These are phyloP conservation scores for Nadsonia commutata DNA, from an alignment of 1,139 yeast genomes.

Conservation along the genomic window DNA sequence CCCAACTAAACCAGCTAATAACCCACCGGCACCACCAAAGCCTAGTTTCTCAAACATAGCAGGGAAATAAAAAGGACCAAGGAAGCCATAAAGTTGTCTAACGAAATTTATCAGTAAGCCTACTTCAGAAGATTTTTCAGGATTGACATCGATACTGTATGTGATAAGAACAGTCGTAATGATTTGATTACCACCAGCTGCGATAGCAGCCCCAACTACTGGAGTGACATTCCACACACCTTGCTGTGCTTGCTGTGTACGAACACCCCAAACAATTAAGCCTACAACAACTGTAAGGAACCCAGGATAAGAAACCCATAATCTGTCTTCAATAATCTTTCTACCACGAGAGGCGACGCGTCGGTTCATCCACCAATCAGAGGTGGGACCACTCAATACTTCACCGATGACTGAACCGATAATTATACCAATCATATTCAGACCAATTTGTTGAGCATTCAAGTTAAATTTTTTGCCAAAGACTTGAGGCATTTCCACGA, in stretches of 20 bases:
- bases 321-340: conserved; percentile 16
- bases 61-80: conserved; percentile 22
- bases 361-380: conserved; percentile 20
- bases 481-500: conserved; percentile 20
- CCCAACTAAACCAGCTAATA: conserved; percentile 1
- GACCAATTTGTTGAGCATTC: conserved; percentile 17
- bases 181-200: conserved; percentile 15
- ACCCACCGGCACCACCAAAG: conserved; percentile 11
- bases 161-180: not conserved
- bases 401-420: conserved; percentile 21
- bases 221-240: conserved; percentile 17
- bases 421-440: conserved; percentile 18
- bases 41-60: conserved; percentile 15
- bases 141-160: conserved; percentile 6
- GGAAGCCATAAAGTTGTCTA: conserved; percentile 16
- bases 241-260: conserved; percentile 15
- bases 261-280: conserved; percentile 19
- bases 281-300: conserved; percentile 17
- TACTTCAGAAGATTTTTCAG: conserved; percentile 13
- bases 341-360: conserved; percentile 11
- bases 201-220: conserved; percentile 19
- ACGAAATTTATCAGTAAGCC: conserved; percentile 14
- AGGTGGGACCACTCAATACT: conserved; percentile 17
- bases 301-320: conserved; percentile 18
- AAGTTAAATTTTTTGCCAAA: conserved; percentile 16